phyloP scores from a whole-genome alignment of 805 yeast species.

The Candida ipomoeae region DNA sequence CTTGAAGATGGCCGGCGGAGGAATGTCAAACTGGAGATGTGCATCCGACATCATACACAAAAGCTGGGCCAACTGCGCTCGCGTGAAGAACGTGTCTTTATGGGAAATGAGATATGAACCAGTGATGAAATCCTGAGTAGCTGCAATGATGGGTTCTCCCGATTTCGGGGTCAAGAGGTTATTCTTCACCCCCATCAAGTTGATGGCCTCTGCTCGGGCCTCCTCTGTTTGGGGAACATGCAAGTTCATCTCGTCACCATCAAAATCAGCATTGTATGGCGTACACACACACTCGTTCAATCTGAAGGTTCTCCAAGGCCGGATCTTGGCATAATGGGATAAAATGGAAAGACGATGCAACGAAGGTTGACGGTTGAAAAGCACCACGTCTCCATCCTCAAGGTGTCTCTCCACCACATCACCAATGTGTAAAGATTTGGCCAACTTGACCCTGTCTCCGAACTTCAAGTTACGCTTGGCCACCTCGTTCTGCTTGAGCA shows the following conservation, averaged over 20 bases:
- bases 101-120: conserved; percentile 91
- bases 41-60: conserved; percentile 97
- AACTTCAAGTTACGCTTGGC: conserved; percentile 85
- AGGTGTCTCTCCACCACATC: conserved; percentile 95
- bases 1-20: conserved; percentile 91
- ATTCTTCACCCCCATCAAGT: conserved; percentile 95
- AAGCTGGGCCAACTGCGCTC: conserved; percentile 77
- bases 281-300: conserved; percentile 98
- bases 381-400: conserved; percentile 94
- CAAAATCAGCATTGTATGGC: conserved; percentile 98
- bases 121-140: conserved; percentile 98
- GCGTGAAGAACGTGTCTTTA: conserved; percentile 88
- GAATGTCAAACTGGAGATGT: conserved; percentile 78
- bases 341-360: conserved; percentile 90
- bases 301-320: conserved; percentile 98
- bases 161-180: conserved; percentile 93
- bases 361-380: conserved; percentile 97
- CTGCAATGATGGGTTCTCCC: conserved; percentile 99
- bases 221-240: conserved; percentile 99
- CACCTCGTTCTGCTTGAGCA: conserved; percentile 75
- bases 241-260: conserved; percentile 98
- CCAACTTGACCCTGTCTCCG: conserved; percentile 78
- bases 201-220: conserved; percentile 98
- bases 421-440: conserved; percentile 74
- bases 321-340: conserved; percentile 90